Evolutionary conservation across 148 eudicot species (phyloP), one percentile per base, ranked within the genome.

Genomic region (Vaccinium myrtillus): DNA sequence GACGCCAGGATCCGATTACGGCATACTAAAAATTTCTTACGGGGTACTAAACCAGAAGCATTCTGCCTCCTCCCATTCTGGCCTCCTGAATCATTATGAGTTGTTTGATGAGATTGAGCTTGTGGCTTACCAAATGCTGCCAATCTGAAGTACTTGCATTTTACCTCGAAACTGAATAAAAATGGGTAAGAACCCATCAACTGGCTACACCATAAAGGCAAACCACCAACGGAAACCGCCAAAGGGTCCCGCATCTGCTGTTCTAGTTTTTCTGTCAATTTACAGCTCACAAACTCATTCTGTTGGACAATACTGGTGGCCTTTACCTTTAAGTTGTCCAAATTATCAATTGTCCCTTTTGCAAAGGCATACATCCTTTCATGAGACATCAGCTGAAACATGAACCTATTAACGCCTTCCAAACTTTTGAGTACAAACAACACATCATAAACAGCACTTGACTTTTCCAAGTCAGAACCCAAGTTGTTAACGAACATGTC

Each of bases 171-270:
- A 84, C 93, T 73, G 83, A 97, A 95, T 84, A 97, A 87, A 87
- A 94, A 95, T 16, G 99, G 95, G 88, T 92, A 97, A 32, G 86
- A 84, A 70, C 84, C 74, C 90, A 97, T 91, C 85, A 97, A 92
- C 77, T 93, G 94, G 77, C 78, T 87, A 83, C 99, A 97, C 99
- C 99, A 97, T 61, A 89, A 87, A 74, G 98, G 99, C 95, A 97
- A 78, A 81, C 95, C 94, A 74, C 98, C 98, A 81, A 87, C 77
- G 63, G 93, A 94, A 63, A 93, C 86, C 43, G 92, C 85, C 80
- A 95, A 87, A 74, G 98, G 91, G 84, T 97, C 98, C 86, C 93
- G 91, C 93, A 97, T 88, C 87, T 95, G 98, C 88, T 94, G 98
- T 87, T 93, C 93, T 82, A 97, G 86, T 87, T 95, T 97, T 82